Evolutionary conservation across 176 grass and related monocot species (phyloP).

Genomic region (Bolboschoenus planiculmis): DNA sequence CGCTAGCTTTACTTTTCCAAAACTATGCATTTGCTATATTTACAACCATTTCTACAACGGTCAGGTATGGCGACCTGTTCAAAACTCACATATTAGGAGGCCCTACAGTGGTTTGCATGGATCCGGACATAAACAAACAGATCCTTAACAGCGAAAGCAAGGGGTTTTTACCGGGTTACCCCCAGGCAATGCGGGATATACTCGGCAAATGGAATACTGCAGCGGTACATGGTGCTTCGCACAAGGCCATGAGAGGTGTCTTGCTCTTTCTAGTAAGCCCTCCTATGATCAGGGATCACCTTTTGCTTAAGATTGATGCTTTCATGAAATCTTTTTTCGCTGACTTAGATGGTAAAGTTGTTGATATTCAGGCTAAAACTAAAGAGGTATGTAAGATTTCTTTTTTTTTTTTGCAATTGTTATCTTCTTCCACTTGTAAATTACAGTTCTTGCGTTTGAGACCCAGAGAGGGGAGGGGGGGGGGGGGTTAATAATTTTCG

Average conservation of each 20-base stretch:
- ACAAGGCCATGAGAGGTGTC: constrained; percentile 29
- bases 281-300: constrained; percentile 22
- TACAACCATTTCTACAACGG: not conserved
- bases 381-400: constrained; percentile 14
- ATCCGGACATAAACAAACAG: constrained; percentile 31
- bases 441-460: not conserved
- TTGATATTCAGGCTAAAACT: constrained; percentile 38
- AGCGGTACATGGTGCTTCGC: constrained; percentile 9
- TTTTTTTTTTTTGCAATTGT: not conserved
- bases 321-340: constrained; percentile 30
- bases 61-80: constrained; percentile 31
- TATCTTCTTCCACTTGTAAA: not conserved
- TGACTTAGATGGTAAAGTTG: constrained; percentile 7
- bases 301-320: constrained; percentile 26
- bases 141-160: constrained; percentile 31
- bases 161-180: constrained; percentile 32
- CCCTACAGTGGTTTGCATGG: constrained; percentile 33
- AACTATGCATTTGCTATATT: not conserved
- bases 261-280: constrained; percentile 21
- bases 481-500: too few relatives aligned
- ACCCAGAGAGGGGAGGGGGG: too few relatives aligned
- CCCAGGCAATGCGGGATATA: constrained; percentile 30
- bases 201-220: constrained; percentile 32
- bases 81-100: constrained; percentile 33
- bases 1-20: too few relatives aligned